Evolutionary conservation across 208 protist genomes (phyloP).

Genomic region (Leishmania martiniquensis): DNA sequence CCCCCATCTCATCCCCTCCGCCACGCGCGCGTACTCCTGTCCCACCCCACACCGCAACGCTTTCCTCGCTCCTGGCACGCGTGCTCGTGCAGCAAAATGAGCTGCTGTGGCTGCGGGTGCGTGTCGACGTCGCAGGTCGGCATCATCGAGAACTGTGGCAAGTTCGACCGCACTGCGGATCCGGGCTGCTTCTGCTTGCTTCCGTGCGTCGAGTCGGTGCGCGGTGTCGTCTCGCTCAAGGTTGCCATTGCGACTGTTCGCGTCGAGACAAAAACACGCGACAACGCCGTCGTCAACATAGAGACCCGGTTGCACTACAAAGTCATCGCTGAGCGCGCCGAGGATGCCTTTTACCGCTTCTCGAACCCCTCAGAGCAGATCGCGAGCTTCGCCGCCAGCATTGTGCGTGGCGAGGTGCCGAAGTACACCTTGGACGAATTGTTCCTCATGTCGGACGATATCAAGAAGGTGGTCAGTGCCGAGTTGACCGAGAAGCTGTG

Average conservation of each 20-base stretch:
- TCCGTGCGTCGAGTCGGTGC: conserved; percentile 48
- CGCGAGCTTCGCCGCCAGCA: conserved; percentile 68
- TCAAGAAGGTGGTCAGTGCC: conserved; percentile 56
- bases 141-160: conserved; percentile 71
- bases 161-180: conserved; percentile 42
- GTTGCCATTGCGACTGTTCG: conserved; percentile 43
- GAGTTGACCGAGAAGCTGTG: conserved; percentile 67
- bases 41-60: too few species aligned
- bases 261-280: conserved; percentile 83
- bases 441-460: conserved; percentile 70
- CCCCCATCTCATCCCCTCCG: too few species aligned
- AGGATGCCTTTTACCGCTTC: conserved; percentile 73
- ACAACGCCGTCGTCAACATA: conserved; percentile 75
- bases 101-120: conserved; percentile 50
- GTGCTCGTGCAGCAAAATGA: conserved; percentile 6
- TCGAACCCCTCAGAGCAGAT: conserved; percentile 71
- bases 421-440: conserved; percentile 83
- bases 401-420: conserved; percentile 73
- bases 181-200: conserved; percentile 67
- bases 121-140: conserved; percentile 59
- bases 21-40: too few species aligned
- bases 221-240: conserved; percentile 52
- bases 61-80: too few species aligned
- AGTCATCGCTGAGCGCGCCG: conserved; percentile 44
- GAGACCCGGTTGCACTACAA: conserved; percentile 61